These are phyloP conservation scores for Chlorella sorokiniana DNA, from an alignment of 139 green algal genomes.

Conservation along the genomic window DNA sequence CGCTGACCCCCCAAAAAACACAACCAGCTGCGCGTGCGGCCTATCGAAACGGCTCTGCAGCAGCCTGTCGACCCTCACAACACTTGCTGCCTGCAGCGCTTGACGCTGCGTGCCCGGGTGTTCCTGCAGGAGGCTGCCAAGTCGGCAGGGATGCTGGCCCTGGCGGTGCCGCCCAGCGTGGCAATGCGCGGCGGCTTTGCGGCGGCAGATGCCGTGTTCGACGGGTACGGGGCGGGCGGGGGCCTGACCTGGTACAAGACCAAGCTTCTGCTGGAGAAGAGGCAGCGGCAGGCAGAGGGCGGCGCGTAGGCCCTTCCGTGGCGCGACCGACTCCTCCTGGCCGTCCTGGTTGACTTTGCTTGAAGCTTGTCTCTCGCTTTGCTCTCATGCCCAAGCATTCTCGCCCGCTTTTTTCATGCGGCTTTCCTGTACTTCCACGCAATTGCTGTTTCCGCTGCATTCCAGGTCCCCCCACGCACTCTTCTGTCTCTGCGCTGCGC, in stretches of 20 bases:
- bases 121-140: slow-evolving; percentile 36
- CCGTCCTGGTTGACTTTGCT: too few relatives aligned
- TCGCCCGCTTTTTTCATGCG: too few relatives aligned
- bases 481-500: too few relatives aligned
- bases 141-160: slow-evolving; percentile 43
- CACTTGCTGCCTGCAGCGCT: not conserved
- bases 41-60: not conserved
- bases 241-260: slow-evolving; percentile 52
- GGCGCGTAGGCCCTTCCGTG: not conserved
- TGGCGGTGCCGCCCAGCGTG: slow-evolving; percentile 43
- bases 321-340: too few relatives aligned
- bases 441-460: too few relatives aligned
- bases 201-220: slow-evolving; percentile 43
- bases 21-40: not conserved
- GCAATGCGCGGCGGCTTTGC: slow-evolving; percentile 43
- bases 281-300: not conserved
- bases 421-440: too few relatives aligned
- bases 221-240: slow-evolving; percentile 51
- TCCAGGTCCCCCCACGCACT: too few relatives aligned
- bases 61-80: not conserved
- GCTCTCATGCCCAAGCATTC: too few relatives aligned
- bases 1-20: too few relatives aligned
- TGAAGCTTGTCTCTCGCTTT: too few relatives aligned
- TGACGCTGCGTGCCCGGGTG: not conserved
- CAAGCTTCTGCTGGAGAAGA: slow-evolving; percentile 33